phyloP scores from a whole-genome alignment of 345 rosid genomes.

The Eucalyptus caleyi region DNA sequence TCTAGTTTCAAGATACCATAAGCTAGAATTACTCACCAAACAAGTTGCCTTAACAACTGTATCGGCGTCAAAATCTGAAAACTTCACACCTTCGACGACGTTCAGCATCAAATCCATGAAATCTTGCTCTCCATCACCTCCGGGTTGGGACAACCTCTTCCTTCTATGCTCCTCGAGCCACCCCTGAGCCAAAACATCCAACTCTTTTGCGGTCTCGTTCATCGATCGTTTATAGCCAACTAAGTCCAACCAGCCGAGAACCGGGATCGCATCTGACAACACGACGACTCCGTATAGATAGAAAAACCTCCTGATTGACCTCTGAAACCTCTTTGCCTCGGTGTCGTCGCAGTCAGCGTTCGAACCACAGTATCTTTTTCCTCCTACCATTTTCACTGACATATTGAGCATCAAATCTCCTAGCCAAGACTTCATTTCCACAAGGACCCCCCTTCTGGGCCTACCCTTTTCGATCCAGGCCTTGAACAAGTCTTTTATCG shows the following conservation, averaged over 20 bases:
- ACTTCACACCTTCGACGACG: neutral
- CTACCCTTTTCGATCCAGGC: neutral
- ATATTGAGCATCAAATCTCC: conserved; percentile 13
- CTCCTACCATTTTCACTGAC: conserved; percentile 9
- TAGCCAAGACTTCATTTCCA: conserved; percentile 28
- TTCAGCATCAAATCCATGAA: conserved; percentile 28
- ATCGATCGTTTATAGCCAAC: conserved; percentile 10
- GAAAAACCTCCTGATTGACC: conserved; percentile 1
- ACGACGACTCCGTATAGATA: conserved; percentile 7
- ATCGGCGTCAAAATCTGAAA: conserved; percentile 8
- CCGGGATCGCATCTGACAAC: conserved; percentile 22
- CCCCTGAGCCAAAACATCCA: conserved; percentile 6
- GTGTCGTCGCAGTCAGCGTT: neutral
- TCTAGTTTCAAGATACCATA: conserved; percentile 1
- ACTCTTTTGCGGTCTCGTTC: conserved; percentile 22
- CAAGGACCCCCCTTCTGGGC: neutral
- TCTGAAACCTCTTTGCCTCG: neutral
- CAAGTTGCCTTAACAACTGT: conserved; percentile 21
- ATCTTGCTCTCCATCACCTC: conserved; percentile 5
- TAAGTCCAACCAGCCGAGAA: conserved; percentile 26
- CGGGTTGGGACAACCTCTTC: neutral
- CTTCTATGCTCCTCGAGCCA: conserved; percentile 37
- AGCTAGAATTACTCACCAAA: neutral
- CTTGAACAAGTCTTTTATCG: neutral
- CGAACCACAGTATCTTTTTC: conserved; percentile 6